These are phyloP conservation scores for Fusarium bactridioides DNA, from an alignment of 2,329 filamentous ascomycete species.

Conservation along the genomic window DNA sequence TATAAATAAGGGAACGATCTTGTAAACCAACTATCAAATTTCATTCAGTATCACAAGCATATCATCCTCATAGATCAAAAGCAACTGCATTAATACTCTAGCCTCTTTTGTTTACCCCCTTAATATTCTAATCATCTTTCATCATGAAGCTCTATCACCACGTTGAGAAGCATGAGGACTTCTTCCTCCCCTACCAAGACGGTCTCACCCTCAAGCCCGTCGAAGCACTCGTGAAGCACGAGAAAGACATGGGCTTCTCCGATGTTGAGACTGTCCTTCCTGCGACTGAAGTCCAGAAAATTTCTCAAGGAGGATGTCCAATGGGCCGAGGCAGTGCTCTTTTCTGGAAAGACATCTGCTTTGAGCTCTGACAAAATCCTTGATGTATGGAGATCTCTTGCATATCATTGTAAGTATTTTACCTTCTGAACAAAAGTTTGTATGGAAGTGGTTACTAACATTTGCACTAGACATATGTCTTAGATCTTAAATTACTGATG, in stretches of 20 bases:
- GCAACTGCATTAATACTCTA: too few relatives aligned
- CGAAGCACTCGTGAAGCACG: neutral
- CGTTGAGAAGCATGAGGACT: slow-evolving; percentile 10
- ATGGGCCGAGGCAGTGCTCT: slow-evolving; percentile 11
- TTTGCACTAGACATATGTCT: neutral
- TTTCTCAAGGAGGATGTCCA: slow-evolving; percentile 3
- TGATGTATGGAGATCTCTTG: slow-evolving; percentile 1
- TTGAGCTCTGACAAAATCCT: neutral
- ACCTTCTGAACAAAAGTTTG: fast-evolving
- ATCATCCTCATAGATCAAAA: neutral
- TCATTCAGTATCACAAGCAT: neutral
- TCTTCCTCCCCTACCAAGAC: slow-evolving; percentile 2
- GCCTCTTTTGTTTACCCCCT: neutral
- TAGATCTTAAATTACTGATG: neutral
- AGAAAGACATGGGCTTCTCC: neutral
- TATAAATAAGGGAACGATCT: neutral
- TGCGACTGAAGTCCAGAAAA: slow-evolving; percentile 7
- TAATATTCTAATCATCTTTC: neutral
- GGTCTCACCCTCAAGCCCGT: neutral
- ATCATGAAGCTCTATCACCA: slow-evolving; percentile 6
- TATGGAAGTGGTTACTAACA: neutral
- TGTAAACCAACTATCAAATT: neutral
- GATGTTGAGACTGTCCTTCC: neutral
- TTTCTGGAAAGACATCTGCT: neutral
- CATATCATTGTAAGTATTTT: neutral